phyloP scores from a whole-genome alignment of 176 grass and related monocot genomes.

The Carex littledalei region DNA sequence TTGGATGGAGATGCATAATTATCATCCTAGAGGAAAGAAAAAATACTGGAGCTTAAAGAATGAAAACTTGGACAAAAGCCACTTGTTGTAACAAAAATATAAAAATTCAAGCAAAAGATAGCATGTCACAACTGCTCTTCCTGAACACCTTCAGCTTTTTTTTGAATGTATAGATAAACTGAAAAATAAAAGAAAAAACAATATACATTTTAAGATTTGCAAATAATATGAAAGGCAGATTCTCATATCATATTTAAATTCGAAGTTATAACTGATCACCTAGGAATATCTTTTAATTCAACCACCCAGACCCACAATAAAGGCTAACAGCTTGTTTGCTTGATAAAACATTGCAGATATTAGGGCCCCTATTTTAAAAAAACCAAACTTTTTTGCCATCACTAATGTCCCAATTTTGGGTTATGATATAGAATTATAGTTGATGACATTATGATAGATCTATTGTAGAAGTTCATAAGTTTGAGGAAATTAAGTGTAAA shows the following conservation, averaged over 20 bases:
- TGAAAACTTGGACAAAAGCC: background rate
- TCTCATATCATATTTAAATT: background rate
- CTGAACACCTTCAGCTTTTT: background rate
- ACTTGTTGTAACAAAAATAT: background rate
- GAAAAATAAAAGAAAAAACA: background rate
- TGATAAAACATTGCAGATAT: background rate
- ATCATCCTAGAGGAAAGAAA: background rate
- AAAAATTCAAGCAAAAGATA: background rate
- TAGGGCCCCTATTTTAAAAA: background rate
- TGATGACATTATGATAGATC: background rate
- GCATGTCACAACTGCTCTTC: background rate
- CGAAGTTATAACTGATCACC: background rate
- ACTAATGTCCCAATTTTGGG: background rate
- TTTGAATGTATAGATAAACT: background rate
- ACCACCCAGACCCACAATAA: background rate
- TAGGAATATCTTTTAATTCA: background rate
- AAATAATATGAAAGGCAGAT: background rate
- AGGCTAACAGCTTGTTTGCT: background rate
- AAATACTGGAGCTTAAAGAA: background rate
- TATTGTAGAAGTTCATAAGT: background rate
- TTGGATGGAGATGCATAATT: background rate
- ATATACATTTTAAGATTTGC: background rate
- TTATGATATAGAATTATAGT: background rate
- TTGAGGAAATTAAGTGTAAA: too few relatives aligned
- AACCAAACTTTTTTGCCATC: background rate